Base-by-base conservation (phyloP, 306 rosid species). In the Cicer chorassanicum region DNA sequence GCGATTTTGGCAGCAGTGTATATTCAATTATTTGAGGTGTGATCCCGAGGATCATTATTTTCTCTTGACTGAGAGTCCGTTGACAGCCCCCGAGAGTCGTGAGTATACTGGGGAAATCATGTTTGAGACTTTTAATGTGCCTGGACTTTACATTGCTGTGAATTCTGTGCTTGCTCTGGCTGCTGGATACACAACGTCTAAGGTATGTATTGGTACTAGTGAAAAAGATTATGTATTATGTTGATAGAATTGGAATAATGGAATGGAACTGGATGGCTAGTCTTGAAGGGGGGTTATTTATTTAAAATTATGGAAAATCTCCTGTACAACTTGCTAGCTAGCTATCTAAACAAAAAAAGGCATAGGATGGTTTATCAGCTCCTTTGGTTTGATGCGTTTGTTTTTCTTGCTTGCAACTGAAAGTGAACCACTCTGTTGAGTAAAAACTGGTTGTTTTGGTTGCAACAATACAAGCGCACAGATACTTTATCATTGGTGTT, bases 141-240 rank as follows among this genome's bases (percentile, higher is more conserved):
- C 99, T 18, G 99, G 99, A 56, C 97, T 95, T 75, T 95, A 92
- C 76, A 92, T 95, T 74, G 99, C 88, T 0, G 99, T 95, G 49
- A 95, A 95, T 84, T 95, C 99, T 0, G 99, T 95, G 81, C 98
- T 95, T 67, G 99, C 99, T 82, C 98, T 95, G 80, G 99, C 99
- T 1, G 99, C 99, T 11, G 99, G 99, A 39, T 95, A 95, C 87
- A 95, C 99, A 2, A 84, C 99, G 38, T 95, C 99, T 51, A 95
- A 95, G 97, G 99, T 93, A 84, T 85, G 97, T 86, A 88, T 86
- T 88, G 75, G 80, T 80, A 7, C 75, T 61, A 6, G n/a, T 7
- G 34, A 68, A 73, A 62, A 19, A 42, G 6, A 34, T 7, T 36
- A 65, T 21, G 29, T 46, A 8, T 43, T 80, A 24, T 56, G 38